phyloP scores from a whole-genome alignment of 2,329 filamentous ascomycete species.

The Colletotrichum siamense region DNA sequence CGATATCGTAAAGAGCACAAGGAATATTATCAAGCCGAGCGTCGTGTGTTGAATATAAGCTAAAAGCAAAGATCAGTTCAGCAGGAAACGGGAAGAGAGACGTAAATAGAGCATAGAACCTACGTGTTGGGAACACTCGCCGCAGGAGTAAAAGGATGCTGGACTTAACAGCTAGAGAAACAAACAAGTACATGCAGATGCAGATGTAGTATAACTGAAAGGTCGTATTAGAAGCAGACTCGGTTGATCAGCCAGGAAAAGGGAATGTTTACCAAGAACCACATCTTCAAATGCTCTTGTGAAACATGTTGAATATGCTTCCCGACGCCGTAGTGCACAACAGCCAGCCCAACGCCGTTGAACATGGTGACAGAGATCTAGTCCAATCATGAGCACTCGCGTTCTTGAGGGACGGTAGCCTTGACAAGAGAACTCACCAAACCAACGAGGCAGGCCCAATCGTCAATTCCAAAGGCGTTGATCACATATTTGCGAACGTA shows the following conservation, averaged over 20 bases:
- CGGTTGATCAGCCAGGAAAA: background rate
- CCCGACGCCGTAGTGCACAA: background rate
- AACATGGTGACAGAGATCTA: background rate
- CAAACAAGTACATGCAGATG: background rate
- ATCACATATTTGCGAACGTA: background rate
- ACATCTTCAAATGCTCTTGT: background rate
- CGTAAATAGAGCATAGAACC: background rate
- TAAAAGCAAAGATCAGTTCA: background rate
- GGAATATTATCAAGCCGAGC: background rate
- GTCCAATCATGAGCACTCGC: background rate
- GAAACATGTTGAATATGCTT: background rate
- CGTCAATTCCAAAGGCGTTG: background rate
- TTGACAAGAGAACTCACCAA: background rate
- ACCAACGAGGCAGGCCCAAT: background rate
- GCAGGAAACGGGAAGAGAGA: background rate
- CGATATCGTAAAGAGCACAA: background rate
- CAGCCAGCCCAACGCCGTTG: background rate
- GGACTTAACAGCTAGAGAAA: background rate
- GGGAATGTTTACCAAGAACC: background rate
- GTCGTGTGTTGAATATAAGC: background rate
- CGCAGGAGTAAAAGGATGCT: background rate
- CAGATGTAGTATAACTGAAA: background rate
- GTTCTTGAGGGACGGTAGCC: background rate
- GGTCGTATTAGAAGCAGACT: background rate
- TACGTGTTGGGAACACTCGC: background rate